Evolutionary conservation across 108 stramenopile species (phyloP).

Genomic region (Fragilariopsis cylindrus): DNA sequence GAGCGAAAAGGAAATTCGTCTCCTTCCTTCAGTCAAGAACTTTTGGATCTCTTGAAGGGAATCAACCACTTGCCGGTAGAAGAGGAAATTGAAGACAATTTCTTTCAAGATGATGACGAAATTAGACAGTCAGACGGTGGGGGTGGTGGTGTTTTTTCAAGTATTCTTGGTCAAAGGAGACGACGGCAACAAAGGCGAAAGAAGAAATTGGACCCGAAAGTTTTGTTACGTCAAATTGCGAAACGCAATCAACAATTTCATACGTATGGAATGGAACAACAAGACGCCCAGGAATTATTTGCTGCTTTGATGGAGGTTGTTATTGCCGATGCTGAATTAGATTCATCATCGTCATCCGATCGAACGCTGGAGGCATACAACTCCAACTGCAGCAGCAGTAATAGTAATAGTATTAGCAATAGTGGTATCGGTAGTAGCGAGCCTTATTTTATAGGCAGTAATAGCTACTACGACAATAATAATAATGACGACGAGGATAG

Average conservation of each 20-base stretch:
- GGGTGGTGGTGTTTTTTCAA: not conserved
- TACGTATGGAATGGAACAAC: slow-evolving; percentile 52
- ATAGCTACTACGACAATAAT: not conserved
- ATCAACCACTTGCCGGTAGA: slow-evolving; percentile 37
- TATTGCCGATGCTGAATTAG: slow-evolving; percentile 31
- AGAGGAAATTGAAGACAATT: not conserved
- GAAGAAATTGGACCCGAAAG: slow-evolving; percentile 19
- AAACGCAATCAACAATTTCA: slow-evolving; percentile 56
- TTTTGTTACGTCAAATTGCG: slow-evolving; percentile 37
- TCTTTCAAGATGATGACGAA: not conserved
- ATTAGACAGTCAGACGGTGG: not conserved
- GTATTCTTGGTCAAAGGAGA: not conserved
- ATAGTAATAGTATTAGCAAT: not conserved
- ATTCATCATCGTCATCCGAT: slow-evolving; percentile 14
- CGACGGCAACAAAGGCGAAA: not conserved
- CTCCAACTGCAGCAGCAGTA: not conserved
- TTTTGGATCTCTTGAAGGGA: slow-evolving; percentile 37
- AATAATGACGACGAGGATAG: slow-evolving; percentile 4
- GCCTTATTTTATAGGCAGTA: not conserved
- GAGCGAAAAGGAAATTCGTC: not conserved
- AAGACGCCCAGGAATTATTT: slow-evolving; percentile 85
- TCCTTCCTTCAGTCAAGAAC: slow-evolving; percentile 13
- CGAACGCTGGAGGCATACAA: slow-evolving; percentile 15
- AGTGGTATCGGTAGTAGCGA: not conserved
- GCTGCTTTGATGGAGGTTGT: slow-evolving; percentile 68